Evolutionary conservation across 1,284 basidiomycete genomes (phyloP).

Genomic region (Puccinia novopanici): DNA sequence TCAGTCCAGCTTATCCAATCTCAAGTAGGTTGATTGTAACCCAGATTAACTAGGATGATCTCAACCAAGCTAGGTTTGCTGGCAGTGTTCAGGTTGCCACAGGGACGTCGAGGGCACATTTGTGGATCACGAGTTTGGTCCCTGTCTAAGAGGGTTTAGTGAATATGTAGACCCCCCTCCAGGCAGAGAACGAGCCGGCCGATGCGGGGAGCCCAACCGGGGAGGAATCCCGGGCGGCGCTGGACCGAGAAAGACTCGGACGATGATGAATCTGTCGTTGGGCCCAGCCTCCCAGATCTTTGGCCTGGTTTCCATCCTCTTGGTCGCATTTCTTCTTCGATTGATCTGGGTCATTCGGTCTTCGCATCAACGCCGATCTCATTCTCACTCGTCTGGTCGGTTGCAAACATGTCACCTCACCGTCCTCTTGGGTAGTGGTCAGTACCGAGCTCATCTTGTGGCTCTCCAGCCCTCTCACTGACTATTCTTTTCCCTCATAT

Average conservation of each 20-base stretch:
- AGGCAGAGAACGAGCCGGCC: no score
- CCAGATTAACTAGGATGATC: no score
- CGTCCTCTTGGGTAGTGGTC: constrained; percentile 16
- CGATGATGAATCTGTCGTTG: background rate
- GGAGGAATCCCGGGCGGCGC: no score
- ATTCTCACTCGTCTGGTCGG: background rate
- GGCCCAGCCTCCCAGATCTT: background rate
- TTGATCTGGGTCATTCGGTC: constrained; percentile 1
- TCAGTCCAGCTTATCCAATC: no score
- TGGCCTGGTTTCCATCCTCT: background rate
- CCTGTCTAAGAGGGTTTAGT: no score
- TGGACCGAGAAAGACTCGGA: background rate
- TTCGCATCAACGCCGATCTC: background rate
- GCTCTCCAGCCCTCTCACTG: background rate
- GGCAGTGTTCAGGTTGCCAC: no score
- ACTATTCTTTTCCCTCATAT: background rate
- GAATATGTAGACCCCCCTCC: no score
- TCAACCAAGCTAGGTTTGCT: no score
- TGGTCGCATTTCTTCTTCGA: background rate
- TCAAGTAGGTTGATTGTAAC: no score
- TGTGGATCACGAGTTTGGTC: no score
- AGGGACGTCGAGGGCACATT: no score
- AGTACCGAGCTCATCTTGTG: background rate
- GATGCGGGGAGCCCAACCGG: no score
- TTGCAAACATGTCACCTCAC: background rate